A percentile compares a stretch with the other conserved stretches of the same genome.
Conservation (phyloP, 306 rosid genomes). For the Cicer pinnatifidum region DNA sequence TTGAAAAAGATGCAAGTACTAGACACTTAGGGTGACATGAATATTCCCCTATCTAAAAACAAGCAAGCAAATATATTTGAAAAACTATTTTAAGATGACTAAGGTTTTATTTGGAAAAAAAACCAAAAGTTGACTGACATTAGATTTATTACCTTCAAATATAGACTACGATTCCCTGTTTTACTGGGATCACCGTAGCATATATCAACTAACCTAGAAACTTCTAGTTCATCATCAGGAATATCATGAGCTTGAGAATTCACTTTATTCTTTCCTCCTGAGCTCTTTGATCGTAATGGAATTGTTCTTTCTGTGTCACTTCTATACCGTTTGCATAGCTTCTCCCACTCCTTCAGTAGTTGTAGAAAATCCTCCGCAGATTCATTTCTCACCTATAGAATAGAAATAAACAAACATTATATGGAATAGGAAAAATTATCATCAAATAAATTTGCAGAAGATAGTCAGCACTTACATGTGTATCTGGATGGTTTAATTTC, state of each 20-base stretch:
- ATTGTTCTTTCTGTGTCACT: conserved; percentile 42
- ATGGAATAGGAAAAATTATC: conserved; percentile 17
- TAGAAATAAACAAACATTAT: conserved; percentile 35
- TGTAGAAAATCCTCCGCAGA: conserved; percentile 80
- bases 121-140: conserved; percentile 30
- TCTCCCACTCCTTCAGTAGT: conserved; percentile 85
- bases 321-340: conserved; percentile 66
- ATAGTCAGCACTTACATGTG: conserved; percentile 61
- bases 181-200: conserved; percentile 81
- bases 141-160: conserved; percentile 71
- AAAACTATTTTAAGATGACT: conserved; percentile 33
- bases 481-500: conserved; percentile 80
- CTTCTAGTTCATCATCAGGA: conserved; percentile 58
- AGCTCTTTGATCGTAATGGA: conserved; percentile 45
- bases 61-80: conserved; percentile 7
- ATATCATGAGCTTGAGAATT: conserved; percentile 41
- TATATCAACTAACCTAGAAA: conserved; percentile 71
- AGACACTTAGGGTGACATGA: conserved; percentile 24
- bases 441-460: conserved; percentile 30
- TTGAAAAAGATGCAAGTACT: conserved; percentile 30
- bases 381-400: conserved; percentile 84
- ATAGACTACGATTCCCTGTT: conserved; percentile 60
- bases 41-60: conserved; percentile 3
- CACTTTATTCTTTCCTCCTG: conserved; percentile 39
- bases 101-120: conserved; percentile 1